Percentiles rank a stretch among this genome's conserved stretches.
These are phyloP conservation scores for Exophiala bonariae DNA, from an alignment of 2,329 filamentous ascomycete species.

Conservation along the genomic window DNA sequence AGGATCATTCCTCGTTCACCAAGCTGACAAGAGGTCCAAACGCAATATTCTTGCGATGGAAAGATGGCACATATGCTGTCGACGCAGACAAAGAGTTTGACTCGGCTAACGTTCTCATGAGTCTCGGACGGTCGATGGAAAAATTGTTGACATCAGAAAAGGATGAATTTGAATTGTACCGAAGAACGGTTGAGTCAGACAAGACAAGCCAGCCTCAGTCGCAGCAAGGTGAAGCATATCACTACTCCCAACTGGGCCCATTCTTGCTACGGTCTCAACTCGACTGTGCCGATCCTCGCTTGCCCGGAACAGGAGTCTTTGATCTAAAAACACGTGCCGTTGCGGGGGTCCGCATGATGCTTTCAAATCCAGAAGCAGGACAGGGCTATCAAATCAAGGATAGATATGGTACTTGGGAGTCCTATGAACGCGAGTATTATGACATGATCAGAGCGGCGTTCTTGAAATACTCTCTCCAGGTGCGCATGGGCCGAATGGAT, in stretches of 20 bases:
- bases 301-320: constrained; percentile 91
- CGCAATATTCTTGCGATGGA: constrained; percentile 78
- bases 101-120: constrained; percentile 78
- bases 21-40: constrained; percentile 69
- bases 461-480: constrained; percentile 94
- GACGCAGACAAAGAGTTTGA: constrained; percentile 95
- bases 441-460: constrained; percentile 96
- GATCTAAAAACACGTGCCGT: constrained; percentile 95
- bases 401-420: constrained; percentile 78
- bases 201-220: constrained; percentile 44
- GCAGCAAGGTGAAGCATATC: constrained; percentile 70
- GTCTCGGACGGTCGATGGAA: constrained; percentile 94
- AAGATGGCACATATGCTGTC: constrained; percentile 86
- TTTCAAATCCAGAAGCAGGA: constrained; percentile 68
- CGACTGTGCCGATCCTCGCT: constrained; percentile 79
- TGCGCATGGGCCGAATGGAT: constrained; percentile 96
- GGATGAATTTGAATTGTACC: constrained; percentile 82
- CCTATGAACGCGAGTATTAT: constrained; percentile 92
- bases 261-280: constrained; percentile 95
- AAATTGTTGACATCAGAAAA: constrained; percentile 84
- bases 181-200: constrained; percentile 67
- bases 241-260: constrained; percentile 83
- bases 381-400: constrained; percentile 82
- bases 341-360: constrained; percentile 86
- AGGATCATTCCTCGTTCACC: constrained; percentile 68